A percentile compares a stretch with the other conserved stretches of the same genome.
phyloP scores from a whole-genome alignment of 805 yeast genomes.

The Pichia phayaonensis region DNA sequence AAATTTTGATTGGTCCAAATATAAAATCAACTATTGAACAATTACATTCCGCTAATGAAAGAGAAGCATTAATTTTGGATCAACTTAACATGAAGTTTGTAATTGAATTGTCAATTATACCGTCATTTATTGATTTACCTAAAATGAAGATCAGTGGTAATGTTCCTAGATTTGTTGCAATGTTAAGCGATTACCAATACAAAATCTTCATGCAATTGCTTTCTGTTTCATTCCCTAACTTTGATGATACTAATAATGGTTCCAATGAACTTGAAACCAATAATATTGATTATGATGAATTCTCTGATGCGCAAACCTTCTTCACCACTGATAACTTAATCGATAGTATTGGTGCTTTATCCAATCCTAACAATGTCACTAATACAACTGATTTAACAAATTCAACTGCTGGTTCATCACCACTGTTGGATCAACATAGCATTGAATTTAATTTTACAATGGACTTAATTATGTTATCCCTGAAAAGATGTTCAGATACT shows the following conservation, averaged over 20 bases:
- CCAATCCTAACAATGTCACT: background rate
- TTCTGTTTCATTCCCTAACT: conserved; percentile 57
- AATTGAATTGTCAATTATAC: conserved; percentile 78
- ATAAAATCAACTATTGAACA: conserved; percentile 72
- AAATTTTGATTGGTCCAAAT: conserved; percentile 77
- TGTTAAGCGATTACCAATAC: conserved; percentile 84
- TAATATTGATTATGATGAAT: background rate
- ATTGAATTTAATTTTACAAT: conserved; percentile 72
- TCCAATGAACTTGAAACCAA: background rate
- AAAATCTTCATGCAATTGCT: conserved; percentile 76
- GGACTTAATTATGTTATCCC: conserved; percentile 50
- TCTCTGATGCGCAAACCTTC: background rate
- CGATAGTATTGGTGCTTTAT: background rate
- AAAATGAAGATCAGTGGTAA: conserved; percentile 67
- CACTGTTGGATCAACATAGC: conserved; percentile 40
- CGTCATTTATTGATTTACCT: conserved; percentile 69
- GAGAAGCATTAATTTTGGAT: conserved; percentile 61
- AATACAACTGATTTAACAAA: background rate
- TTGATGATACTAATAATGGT: conserved; percentile 8
- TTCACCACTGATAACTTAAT: background rate
- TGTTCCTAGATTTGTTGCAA: conserved; percentile 63
- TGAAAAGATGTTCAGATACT: conserved; percentile 62
- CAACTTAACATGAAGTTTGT: conserved; percentile 65
- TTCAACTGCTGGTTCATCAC: background rate
- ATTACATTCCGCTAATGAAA: conserved; percentile 40